phyloP scores from a whole-genome alignment of 495 filamentous ascomycete species.

The Aspergillus biplanus region DNA sequence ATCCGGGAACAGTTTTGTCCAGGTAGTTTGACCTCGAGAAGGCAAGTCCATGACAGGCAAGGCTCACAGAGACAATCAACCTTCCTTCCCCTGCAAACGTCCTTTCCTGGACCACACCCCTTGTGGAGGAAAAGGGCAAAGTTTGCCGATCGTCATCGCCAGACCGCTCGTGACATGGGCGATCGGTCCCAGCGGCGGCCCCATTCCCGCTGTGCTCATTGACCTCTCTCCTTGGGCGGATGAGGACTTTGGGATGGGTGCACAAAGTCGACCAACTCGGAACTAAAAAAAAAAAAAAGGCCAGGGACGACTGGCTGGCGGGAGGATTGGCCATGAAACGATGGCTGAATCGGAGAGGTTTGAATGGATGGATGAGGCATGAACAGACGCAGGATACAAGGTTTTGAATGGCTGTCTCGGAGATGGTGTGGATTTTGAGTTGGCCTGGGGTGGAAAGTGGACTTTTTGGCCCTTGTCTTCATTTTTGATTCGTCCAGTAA shows the following conservation, averaged over 20 bases:
- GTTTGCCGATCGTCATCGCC: slow-evolving; percentile 37
- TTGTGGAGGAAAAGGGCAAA: slow-evolving; percentile 14
- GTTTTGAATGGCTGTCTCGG: slow-evolving; percentile 15
- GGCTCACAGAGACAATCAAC: too few species aligned
- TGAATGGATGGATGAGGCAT: slow-evolving; percentile 22
- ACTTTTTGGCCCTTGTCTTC: neutral
- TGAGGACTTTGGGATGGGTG: neutral
- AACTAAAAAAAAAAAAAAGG: neutral
- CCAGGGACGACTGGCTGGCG: neutral
- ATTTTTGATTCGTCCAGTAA: neutral
- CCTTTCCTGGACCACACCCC: slow-evolving; percentile 1
- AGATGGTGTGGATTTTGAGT: slow-evolving; percentile 24
- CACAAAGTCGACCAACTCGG: neutral
- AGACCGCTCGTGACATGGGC: slow-evolving; percentile 28
- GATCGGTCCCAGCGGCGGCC: slow-evolving; percentile 15
- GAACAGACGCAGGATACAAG: slow-evolving; percentile 7
- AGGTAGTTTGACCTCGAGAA: too few species aligned
- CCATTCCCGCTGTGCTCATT: slow-evolving; percentile 18
- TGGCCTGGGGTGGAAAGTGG: slow-evolving; percentile 13
- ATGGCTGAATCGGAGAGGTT: slow-evolving; percentile 21
- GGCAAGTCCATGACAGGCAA: too few species aligned
- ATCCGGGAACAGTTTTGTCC: too few species aligned
- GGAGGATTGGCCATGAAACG: slow-evolving; percentile 14
- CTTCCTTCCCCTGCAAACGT: too few species aligned
- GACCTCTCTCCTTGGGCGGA: neutral